A percentile compares a stretch with the other conserved stretches of the same genome.
Conservation (phyloP, 305 asterid genomes). For the Fraxinus nigra region DNA sequence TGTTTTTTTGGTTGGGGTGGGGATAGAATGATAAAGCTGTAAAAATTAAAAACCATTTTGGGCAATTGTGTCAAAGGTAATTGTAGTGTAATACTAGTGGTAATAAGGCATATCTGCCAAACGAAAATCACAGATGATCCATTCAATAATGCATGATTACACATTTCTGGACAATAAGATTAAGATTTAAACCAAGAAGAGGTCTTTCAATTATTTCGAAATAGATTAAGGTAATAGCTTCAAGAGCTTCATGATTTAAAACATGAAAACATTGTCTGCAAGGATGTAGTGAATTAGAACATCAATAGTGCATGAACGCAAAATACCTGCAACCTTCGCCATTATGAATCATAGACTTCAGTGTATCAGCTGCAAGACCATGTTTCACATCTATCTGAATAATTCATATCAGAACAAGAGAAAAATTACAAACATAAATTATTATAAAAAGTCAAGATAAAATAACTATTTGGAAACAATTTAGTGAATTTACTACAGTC, state of each 20-base stretch:
- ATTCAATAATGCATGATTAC: background rate
- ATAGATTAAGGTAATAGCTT: background rate
- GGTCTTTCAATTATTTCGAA: background rate
- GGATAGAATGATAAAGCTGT: background rate
- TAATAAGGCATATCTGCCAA: background rate
- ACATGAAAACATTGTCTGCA: background rate
- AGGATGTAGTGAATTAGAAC: conserved; percentile 2
- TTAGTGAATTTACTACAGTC: background rate
- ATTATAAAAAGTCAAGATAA: conserved; percentile 2
- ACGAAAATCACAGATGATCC: background rate
- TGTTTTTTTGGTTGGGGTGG: background rate
- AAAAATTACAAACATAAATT: background rate
- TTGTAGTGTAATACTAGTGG: background rate
- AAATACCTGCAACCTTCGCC: conserved; percentile 75
- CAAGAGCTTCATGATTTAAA: background rate
- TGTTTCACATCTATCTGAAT: conserved; percentile 65
- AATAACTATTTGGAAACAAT: background rate
- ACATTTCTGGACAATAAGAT: background rate
- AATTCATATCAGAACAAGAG: conserved; percentile 10
- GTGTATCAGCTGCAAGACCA: conserved; percentile 79
- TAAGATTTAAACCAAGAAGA: background rate
- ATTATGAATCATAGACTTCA: conserved; percentile 61
- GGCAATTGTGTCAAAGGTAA: background rate
- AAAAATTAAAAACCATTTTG: background rate
- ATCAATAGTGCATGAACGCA: background rate